These are phyloP conservation scores for Gnomoniopsis sp. DNA, from an alignment of 2,329 filamentous ascomycete genomes.

Conservation along the genomic window DNA sequence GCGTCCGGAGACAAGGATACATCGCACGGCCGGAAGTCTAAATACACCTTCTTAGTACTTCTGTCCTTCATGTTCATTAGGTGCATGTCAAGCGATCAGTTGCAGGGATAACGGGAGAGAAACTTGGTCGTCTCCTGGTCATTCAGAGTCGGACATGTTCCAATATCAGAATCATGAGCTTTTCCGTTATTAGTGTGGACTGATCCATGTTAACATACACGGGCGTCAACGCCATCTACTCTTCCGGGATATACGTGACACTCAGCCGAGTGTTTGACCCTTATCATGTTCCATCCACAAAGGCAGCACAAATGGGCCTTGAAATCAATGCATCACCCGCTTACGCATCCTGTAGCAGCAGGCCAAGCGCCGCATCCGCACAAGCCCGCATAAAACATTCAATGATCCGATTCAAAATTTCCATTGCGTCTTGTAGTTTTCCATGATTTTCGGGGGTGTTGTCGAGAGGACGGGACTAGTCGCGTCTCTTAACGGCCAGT, in stretches of 20 bases:
- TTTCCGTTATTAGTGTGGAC: background rate
- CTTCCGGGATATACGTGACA: background rate
- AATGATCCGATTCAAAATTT: background rate
- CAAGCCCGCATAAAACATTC: background rate
- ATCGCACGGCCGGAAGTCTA: too few relatives aligned
- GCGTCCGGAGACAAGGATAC: too few relatives aligned
- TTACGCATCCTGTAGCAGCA: background rate
- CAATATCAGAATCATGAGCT: background rate
- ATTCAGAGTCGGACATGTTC: too few relatives aligned
- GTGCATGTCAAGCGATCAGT: too few relatives aligned
- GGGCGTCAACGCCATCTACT: background rate
- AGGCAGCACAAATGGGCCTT: background rate
- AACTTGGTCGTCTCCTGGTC: too few relatives aligned
- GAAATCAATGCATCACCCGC: background rate
- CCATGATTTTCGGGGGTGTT: background rate
- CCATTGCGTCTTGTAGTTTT: constrained; percentile 2
- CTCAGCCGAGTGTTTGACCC: background rate
- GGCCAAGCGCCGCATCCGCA: background rate
- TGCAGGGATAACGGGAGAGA: too few relatives aligned
- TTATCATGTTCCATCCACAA: background rate
- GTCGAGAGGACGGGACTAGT: background rate
- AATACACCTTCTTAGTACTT: too few relatives aligned
- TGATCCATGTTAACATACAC: background rate
- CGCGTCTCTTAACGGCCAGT: constrained; percentile 17
- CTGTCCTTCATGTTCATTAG: too few relatives aligned